Base-by-base conservation (phyloP, 2,329 filamentous ascomycete species). In the Exserohilum turcica region DNA sequence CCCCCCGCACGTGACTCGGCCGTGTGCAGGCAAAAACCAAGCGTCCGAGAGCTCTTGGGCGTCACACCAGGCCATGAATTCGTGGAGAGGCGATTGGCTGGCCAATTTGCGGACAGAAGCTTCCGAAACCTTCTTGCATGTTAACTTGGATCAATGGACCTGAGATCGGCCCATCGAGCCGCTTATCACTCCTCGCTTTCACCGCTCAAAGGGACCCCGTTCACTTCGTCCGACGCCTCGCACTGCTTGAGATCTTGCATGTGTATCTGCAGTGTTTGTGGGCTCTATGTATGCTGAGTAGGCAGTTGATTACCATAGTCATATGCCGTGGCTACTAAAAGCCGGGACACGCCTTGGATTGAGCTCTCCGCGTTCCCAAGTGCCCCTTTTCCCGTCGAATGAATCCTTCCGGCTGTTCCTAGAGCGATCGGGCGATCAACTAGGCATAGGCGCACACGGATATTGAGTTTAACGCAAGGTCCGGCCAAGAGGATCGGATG, bases 61-160 rank as follows among this genome's bases (percentile, higher is more conserved):
- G 27, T 48, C 4, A 29, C 32, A 32, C 43, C 43, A 44, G 47
- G 39, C 47, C 24, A 31, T 37, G 43, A 8, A 31, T 50, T 19
- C 29, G 18, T 50, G 24, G 12, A 32, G 13, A 24, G 28, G 9
- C 33, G 24, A 49, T 49, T 53, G 50, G 50, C 24, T 24, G 15
- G 16, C 42, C 18, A 27, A 8, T 19, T 38, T 28, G 12, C 50
- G 28, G 42, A 43, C 45, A 32, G 15, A 42, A 32, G 27, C 16
- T 53, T 43, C 45, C 50, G 50, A 53, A 49, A 53, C 45, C 35
- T 49, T 53, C 48, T 8, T 31, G 7, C 27, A 37, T 31, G 6
- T 47, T 32, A 43, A 43, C 18, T n/a, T 18, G 19, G 32, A 31
- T 10, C 12, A 43, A 43, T 33, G 29, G 43, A 18, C 19, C 29